Evolutionary conservation across 176 grass and related monocot genomes (phyloP), one percentile per base, ranked within the genome.

Genomic region (Eleusine coracana): DNA sequence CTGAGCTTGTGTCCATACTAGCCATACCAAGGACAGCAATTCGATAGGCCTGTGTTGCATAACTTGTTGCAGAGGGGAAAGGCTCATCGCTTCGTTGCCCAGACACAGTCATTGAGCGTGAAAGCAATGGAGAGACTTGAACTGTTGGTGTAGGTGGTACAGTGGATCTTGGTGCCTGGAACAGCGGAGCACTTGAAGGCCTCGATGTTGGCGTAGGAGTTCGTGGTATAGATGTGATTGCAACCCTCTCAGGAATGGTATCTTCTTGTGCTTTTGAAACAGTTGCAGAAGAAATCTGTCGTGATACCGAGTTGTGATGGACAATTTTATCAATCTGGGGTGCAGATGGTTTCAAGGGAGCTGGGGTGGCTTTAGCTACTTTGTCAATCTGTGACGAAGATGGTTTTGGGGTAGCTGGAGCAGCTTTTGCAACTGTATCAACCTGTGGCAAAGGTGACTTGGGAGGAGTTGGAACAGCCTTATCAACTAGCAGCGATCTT

Each of bases 181-280:
- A 79, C 83, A 89, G 66, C 70, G 90, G 90, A 67, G 90, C 95
- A 88, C 84, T 94, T 71, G 84, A 92, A 85, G 92, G 86, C 86
- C 92, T 94, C 52, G 92, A 84, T 70, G 64, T 68, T 79, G 68
- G 74, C 15, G 37, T 68, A 68, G 68, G 60, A 86, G 74, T 78
- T 75, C 29, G 75, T 5, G 69, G 17, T 63, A 79, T 36, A 74
- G 75, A 68, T 63, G 36, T 61, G 51, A 76, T 7, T 31, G 75
- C 58, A 55, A 51, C 44, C 66, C 80, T 91, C 67, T 61, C 52
- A 14, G 34, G 73, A 77, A 58, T 46, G 25, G 51, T 56, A 25
- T 39, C 72, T 79, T 91, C 87, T 45, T 7, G 76, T 81, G 59
- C 51, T 80, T 88, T 89, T 58, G 76, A 84, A 46, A 66, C 68